Percentiles rank a stretch among this genome's conserved stretches.
Conservation (phyloP, 2,329 filamentous ascomycete genomes). For the Venturia oleaginea region DNA sequence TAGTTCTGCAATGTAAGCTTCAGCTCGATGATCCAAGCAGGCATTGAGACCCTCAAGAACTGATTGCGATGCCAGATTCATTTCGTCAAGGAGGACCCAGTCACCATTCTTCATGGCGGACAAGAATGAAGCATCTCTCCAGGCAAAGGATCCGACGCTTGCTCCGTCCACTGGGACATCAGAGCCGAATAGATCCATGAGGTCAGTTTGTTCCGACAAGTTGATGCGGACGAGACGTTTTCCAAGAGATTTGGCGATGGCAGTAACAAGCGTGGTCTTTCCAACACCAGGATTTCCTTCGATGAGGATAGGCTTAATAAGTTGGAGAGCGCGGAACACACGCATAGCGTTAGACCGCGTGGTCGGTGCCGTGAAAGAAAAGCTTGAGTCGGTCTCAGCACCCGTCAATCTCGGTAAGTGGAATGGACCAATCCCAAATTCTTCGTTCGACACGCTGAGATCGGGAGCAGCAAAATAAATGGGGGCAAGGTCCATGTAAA, state of each 20-base stretch:
- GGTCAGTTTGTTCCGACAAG: constrained; percentile 91
- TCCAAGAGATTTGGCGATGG: constrained; percentile 70
- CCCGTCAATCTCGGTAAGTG: constrained; percentile 46
- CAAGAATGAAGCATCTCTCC: constrained; percentile 91
- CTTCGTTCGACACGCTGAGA: constrained; percentile 44
- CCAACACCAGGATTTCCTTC: constrained; percentile 98
- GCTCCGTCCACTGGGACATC: constrained; percentile 94
- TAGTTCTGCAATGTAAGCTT: constrained; percentile 90
- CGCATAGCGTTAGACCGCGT: constrained; percentile 86
- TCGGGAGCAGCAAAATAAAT: constrained; percentile 58
- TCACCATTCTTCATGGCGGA: constrained; percentile 94
- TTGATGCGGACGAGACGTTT: constrained; percentile 88
- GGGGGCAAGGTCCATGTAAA: constrained; percentile 51
- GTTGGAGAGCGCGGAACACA: constrained; percentile 78
- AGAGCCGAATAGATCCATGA: constrained; percentile 95
- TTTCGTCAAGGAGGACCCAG: constrained; percentile 96
- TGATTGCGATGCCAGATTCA: constrained; percentile 96
- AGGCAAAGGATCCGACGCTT: constrained; percentile 81
- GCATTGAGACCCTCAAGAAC: constrained; percentile 94
- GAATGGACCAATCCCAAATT: constrained; percentile 67
- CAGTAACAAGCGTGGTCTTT: constrained; percentile 87
- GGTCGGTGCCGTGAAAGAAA: constrained; percentile 81
- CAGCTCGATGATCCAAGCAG: constrained; percentile 90
- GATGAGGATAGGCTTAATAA: constrained; percentile 82
- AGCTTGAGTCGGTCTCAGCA: constrained; percentile 47